Base-by-base conservation (phyloP, 1,284 basidiomycete genomes). In the Chalciporus sp. region DNA sequence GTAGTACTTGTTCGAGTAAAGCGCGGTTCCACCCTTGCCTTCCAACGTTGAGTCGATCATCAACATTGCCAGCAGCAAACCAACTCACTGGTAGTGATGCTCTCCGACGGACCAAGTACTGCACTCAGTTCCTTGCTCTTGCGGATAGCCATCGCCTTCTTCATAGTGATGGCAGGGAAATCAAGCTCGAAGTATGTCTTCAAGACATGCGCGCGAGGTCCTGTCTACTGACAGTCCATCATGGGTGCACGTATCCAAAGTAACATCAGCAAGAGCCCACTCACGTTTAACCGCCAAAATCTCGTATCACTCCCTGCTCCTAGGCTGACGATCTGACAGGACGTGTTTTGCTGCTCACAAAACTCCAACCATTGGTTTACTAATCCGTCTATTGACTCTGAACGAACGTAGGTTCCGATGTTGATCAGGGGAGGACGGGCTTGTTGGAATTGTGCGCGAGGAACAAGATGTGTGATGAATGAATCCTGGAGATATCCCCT, bases 391-490 rank as follows among this genome's bases (percentile, higher is more conserved):
- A 98, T 84, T 2, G 85, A 88, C 45, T 81, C 78, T 0, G 91
- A 88, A 50, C 97, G 83, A 52, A 97, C 84, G 61, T 90, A 92
- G 1, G 96, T 99, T 8, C 96, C 96, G 43, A 98, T 81, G 69
- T 98, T 98, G 77, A 99, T 98, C 60, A 98, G 74, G 0, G 95
- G 95, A 1, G 92, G 83, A 1, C 90, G 78, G 14, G 80, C 65
- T 37, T 82, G 83, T 68, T 90, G 78, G 60, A 84, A 70, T 63
- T 83, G 82, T 7, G 86, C 76, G 14, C 85, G 79, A 26, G 86
- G 79, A 31, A 92, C 78, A 53, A 94, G 79, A 45, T 80, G 69
- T 23, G 74, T 69, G 54, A 90, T 79, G 70, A 81, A 93, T 4
- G 87, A 82, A 71, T 96, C 94, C 7, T 73, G 55, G 35, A 96